phyloP scores from a whole-genome alignment of 2,329 filamentous ascomycete species.

The Fusarium guadeloupense region DNA sequence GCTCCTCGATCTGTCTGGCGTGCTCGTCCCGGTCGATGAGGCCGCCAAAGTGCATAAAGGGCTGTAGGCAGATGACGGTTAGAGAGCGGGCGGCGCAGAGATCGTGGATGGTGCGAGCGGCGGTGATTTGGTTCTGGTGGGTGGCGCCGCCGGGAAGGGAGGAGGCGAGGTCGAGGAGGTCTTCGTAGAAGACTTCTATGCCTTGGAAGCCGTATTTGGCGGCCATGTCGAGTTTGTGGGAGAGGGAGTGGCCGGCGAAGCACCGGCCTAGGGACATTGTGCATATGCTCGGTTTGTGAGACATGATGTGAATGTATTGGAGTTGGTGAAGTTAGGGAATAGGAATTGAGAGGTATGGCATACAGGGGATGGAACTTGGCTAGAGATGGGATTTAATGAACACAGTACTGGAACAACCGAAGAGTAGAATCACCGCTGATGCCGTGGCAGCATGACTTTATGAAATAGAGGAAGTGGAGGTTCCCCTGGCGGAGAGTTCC shows the following conservation, averaged over 20 bases:
- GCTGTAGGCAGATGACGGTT: slow-evolving; percentile 72
- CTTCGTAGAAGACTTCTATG: slow-evolving; percentile 82
- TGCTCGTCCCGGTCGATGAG: slow-evolving; percentile 70
- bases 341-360: not conserved
- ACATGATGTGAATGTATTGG: slow-evolving; percentile 44
- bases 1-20: slow-evolving; percentile 65
- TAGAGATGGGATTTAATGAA: not conserved
- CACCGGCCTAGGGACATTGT: slow-evolving; percentile 81
- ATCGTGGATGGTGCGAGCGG: slow-evolving; percentile 64
- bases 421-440: slow-evolving; percentile 6
- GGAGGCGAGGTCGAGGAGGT: slow-evolving; percentile 69
- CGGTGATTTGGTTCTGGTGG: slow-evolving; percentile 59
- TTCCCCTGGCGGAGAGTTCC: slow-evolving; percentile 13
- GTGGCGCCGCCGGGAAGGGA: slow-evolving; percentile 53
- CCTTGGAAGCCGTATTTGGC: slow-evolving; percentile 71
- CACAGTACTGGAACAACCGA: not conserved
- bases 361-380: slow-evolving; percentile 1
- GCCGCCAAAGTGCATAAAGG: slow-evolving; percentile 82
- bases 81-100: slow-evolving; percentile 67
- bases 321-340: not conserved
- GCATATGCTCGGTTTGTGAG: slow-evolving; percentile 72
- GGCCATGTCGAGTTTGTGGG: slow-evolving; percentile 74
- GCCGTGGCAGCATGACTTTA: slow-evolving; percentile 23
- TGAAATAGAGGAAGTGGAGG: slow-evolving; percentile 12
- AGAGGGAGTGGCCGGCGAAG: slow-evolving; percentile 71